Evolutionary conservation across 2,329 filamentous ascomycete species (phyloP).

Genomic region (Chaetomium olivaceum): DNA sequence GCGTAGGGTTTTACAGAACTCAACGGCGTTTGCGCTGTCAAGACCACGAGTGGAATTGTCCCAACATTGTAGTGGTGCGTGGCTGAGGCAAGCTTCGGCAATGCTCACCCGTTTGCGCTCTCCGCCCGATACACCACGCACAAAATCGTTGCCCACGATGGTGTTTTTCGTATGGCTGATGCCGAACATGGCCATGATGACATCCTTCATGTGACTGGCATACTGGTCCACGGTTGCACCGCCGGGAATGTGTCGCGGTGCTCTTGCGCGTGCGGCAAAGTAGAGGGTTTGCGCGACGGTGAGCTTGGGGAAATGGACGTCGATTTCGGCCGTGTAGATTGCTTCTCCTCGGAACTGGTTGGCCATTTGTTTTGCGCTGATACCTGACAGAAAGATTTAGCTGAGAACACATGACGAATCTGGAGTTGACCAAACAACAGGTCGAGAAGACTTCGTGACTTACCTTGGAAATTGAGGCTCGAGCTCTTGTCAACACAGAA

Average conservation of each 20-base stretch:
- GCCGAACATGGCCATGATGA: constrained; percentile 74
- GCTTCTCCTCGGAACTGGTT: constrained; percentile 77
- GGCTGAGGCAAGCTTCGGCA: constrained; percentile 59
- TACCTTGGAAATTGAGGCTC: constrained; percentile 79
- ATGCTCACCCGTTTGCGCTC: constrained; percentile 70
- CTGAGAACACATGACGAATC: not conserved
- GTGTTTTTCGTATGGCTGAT: constrained; percentile 74
- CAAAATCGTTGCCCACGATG: constrained; percentile 72
- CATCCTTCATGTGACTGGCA: constrained; percentile 65
- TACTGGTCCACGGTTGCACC: constrained; percentile 57
- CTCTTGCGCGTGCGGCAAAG: constrained; percentile 73
- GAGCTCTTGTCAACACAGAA: constrained; percentile 69
- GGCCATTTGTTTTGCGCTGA: constrained; percentile 73
- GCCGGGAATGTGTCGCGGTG: constrained; percentile 61
- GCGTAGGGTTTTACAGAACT: constrained; percentile 71
- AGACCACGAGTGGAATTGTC: constrained; percentile 74
- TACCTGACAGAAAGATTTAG: constrained; percentile 41
- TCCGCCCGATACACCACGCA: constrained; percentile 73
- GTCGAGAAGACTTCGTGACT: no score
- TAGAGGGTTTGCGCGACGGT: constrained; percentile 75
- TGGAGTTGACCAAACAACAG: not conserved
- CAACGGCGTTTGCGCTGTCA: constrained; percentile 73
- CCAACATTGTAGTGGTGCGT: constrained; percentile 64
- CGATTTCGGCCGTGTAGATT: no score
- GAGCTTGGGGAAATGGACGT: no score